Percentiles rank a stretch among this genome's conserved stretches.
These are phyloP conservation scores for Cercospora sesami DNA, from an alignment of 2,329 filamentous ascomycete genomes.

Conservation along the genomic window DNA sequence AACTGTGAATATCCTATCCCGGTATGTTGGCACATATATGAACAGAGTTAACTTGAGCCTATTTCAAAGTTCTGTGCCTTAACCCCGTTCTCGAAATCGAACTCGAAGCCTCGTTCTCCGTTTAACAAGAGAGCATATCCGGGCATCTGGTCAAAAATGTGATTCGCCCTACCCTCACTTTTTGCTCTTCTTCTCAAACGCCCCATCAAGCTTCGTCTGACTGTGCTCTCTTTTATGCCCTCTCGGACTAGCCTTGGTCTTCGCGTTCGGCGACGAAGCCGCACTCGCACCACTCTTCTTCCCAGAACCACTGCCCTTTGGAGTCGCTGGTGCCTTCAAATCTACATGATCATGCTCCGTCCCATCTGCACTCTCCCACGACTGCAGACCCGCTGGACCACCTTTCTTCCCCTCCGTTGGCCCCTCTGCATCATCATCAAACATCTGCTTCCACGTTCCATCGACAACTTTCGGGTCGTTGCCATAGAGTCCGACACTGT, in stretches of 20 bases:
- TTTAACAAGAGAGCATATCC: not conserved
- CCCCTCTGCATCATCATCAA: constrained; percentile 50
- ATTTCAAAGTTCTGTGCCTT: not conserved
- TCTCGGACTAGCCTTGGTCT: constrained; percentile 14
- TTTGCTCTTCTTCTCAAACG: constrained; percentile 36
- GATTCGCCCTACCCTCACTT: not conserved
- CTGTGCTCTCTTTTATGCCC: constrained; percentile 38
- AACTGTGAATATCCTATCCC: not conserved
- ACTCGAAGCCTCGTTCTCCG: not conserved
- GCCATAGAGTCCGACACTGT: constrained; percentile 64
- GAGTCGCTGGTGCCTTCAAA: constrained; percentile 18
- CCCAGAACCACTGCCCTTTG: constrained; percentile 10
- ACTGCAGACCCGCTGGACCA: constrained; percentile 41
- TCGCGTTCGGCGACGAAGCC: constrained; percentile 2
- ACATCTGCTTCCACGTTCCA: constrained; percentile 57
- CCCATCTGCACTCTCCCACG: constrained; percentile 34
- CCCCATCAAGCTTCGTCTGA: constrained; percentile 38
- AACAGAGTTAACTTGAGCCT: not conserved
- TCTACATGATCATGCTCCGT: constrained; percentile 27
- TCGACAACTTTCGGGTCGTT: constrained; percentile 62
- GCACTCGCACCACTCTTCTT: constrained; percentile 1
- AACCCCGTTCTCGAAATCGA: not conserved
- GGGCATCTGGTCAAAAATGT: not conserved
- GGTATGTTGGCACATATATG: not conserved
- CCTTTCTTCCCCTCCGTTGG: constrained; percentile 46